These are phyloP conservation scores for Biscutella laevigata DNA, from an alignment of 441 rosid species.

Conservation along the genomic window DNA sequence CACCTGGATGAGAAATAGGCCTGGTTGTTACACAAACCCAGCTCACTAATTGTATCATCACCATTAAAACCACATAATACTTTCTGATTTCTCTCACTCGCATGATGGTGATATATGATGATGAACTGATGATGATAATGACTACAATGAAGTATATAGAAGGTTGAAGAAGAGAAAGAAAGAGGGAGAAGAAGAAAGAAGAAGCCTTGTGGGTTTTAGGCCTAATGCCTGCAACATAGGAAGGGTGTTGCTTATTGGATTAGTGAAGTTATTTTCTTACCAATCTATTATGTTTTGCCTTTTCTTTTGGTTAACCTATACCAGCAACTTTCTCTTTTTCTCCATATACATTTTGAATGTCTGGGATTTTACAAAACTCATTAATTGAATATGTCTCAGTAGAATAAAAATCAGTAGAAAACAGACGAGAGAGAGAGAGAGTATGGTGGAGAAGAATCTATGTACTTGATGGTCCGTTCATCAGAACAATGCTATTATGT, in stretches of 20 bases:
- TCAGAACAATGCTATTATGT: too few species aligned
- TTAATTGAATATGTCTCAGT: conserved; percentile 14
- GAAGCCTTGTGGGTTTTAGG: conserved; percentile 11
- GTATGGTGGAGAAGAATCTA: too few species aligned
- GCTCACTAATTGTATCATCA: conserved; percentile 29
- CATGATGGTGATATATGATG: conserved; percentile 10
- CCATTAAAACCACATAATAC: conserved; percentile 20
- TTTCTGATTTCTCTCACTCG: conserved; percentile 28
- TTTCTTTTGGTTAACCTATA: conserved; percentile 16
- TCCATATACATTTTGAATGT: too few species aligned
- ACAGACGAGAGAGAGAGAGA: too few species aligned
- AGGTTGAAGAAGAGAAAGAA: conserved; percentile 1
- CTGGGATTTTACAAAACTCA: conserved; percentile 16
- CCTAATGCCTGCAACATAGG: conserved; percentile 17
- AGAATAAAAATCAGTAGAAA: conserved; percentile 20
- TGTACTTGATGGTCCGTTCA: too few species aligned
- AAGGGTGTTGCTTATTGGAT: conserved; percentile 22
- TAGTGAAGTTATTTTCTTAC: too few species aligned
- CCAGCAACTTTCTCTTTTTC: conserved; percentile 1
- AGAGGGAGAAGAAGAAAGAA: neutral
- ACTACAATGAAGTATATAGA: conserved; percentile 11
- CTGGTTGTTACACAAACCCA: conserved; percentile 37
- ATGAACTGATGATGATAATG: conserved; percentile 15
- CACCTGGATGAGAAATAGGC: conserved; percentile 36
- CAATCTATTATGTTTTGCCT: conserved; percentile 9